These are phyloP conservation scores for Heimioporus punctisporus DNA, from an alignment of 1,284 basidiomycete species.

Conservation along the genomic window DNA sequence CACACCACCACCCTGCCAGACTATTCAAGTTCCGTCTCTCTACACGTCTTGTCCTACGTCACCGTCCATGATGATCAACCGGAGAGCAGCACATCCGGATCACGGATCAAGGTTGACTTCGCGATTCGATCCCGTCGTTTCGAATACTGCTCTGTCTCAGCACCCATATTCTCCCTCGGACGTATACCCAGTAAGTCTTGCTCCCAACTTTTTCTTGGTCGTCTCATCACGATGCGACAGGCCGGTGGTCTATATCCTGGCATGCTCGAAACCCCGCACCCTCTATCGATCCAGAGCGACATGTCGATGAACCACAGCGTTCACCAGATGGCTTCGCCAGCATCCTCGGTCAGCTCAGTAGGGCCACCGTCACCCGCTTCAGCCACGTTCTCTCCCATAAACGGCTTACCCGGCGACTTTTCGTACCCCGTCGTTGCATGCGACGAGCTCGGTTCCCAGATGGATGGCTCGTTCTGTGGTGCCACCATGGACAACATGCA, in stretches of 20 bases:
- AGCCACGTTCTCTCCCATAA: constrained; percentile 27
- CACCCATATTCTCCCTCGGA: constrained; percentile 27
- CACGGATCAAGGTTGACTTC: constrained; percentile 40
- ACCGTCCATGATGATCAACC: constrained; percentile 59
- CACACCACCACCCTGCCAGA: constrained; percentile 59
- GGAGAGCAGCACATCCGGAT: constrained; percentile 51
- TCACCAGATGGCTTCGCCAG: constrained; percentile 30
- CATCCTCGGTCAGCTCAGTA: constrained; percentile 30
- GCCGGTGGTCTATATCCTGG: constrained; percentile 17
- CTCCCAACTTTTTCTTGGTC: too few relatives aligned
- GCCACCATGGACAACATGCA: constrained; percentile 21
- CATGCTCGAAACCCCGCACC: constrained; percentile 25
- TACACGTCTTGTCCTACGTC: constrained; percentile 66
- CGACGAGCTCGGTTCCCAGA: constrained; percentile 16
- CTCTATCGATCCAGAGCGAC: constrained; percentile 28
- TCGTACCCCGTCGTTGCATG: constrained; percentile 21
- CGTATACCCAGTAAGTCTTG: constrained; percentile 17
- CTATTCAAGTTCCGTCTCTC: constrained; percentile 64
- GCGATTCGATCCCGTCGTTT: constrained; percentile 49
- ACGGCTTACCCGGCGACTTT: constrained; percentile 17
- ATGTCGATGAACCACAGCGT: constrained; percentile 19
- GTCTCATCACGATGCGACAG: too few relatives aligned
- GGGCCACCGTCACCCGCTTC: constrained; percentile 32
- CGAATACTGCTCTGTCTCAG: constrained; percentile 35
- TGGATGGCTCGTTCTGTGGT: constrained; percentile 18